Base-by-base conservation (phyloP, 352 stramenopile species). In the Pilasporangium apinafurcum region DNA sequence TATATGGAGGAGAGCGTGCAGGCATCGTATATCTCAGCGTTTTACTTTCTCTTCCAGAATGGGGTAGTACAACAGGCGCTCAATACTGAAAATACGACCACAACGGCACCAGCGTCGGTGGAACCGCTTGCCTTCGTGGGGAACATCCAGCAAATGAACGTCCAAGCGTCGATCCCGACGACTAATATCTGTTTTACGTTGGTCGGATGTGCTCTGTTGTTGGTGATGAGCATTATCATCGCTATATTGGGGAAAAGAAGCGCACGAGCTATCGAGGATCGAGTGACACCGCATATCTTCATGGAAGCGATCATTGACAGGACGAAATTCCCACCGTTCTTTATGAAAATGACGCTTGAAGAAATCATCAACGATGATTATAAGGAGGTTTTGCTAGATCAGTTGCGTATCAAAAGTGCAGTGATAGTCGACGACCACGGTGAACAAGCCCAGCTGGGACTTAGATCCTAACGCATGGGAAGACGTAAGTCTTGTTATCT, bases 1-100 rank as follows among this genome's bases (percentile, higher is more conserved):
- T 73, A 77, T 44, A 59, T 69, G 16, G 62, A 73, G 17, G 30
- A 49, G 26, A 68, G 48, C 7, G 46, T 74, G 10, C 65, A 74
- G 34, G 37, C 56, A 4, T 42, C 52, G n/a, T 68, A 74, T 32
- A 71, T 59, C 0, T 36, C 58, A 0, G 62, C 59, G 1, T 50
- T 62, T 13, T 71, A 55, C 45, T 71, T 57, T 21, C 30, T 71
- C 12, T 71, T 66, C 43, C 55, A 77, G 25, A 59, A 64, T 25
- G 65, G 35, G 0, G 36, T 67, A 37, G 38, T 8, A 0, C 48
- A 46, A 1, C 17, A 37, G 16, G 22, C 38, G 10, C 13, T 28
- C n/a, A n/a, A n/a, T n/a, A n/a, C n/a, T n/a, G n/a, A n/a, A n/a
- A n/a, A n/a, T n/a, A n/a, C n/a, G n/a, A n/a, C n/a, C n/a, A n/a